A percentile compares a stretch with the other conserved stretches of the same genome.
Evolutionary conservation across 179 eudicot genomes (phyloP).

Genomic region (Sideroxylon spinosum): DNA sequence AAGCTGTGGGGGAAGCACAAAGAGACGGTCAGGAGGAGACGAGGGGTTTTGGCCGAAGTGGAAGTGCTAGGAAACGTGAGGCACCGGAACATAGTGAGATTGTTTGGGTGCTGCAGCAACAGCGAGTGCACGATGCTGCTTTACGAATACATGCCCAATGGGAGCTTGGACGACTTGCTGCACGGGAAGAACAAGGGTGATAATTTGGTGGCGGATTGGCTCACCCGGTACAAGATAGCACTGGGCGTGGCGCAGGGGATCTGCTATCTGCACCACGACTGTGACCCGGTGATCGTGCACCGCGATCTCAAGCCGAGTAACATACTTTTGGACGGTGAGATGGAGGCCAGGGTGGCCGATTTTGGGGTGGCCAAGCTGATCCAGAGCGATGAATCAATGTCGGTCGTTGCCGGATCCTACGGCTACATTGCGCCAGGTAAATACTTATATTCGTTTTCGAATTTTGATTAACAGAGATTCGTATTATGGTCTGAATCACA

Average conservation of each 20-base stretch:
- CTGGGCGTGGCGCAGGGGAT: constrained; percentile 95
- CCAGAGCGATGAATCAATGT: constrained; percentile 69
- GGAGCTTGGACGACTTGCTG: constrained; percentile 61
- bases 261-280: constrained; percentile 86
- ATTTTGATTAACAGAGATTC: neutral
- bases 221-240: constrained; percentile 72
- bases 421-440: constrained; percentile 98
- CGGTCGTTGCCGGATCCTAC: constrained; percentile 92
- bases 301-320: constrained; percentile 56
- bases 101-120: constrained; percentile 87
- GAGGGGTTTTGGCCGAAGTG: constrained; percentile 79
- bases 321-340: constrained; percentile 47
- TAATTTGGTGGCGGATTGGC: constrained; percentile 63
- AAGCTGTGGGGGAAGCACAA: constrained; percentile 83
- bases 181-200: constrained; percentile 71
- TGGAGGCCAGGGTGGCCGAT: constrained; percentile 97
- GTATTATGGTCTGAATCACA: no score
- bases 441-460: neutral
- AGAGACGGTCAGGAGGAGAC: constrained; percentile 41
- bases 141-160: constrained; percentile 44
- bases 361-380: constrained; percentile 93
- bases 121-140: constrained; percentile 71
- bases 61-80: constrained; percentile 87
- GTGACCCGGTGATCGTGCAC: constrained; percentile 87
- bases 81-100: constrained; percentile 81